Evolutionary conservation across 257 asterid genomes (phyloP), one percentile per base, ranked within the genome.

Genomic region (Forsythia suspensa): DNA sequence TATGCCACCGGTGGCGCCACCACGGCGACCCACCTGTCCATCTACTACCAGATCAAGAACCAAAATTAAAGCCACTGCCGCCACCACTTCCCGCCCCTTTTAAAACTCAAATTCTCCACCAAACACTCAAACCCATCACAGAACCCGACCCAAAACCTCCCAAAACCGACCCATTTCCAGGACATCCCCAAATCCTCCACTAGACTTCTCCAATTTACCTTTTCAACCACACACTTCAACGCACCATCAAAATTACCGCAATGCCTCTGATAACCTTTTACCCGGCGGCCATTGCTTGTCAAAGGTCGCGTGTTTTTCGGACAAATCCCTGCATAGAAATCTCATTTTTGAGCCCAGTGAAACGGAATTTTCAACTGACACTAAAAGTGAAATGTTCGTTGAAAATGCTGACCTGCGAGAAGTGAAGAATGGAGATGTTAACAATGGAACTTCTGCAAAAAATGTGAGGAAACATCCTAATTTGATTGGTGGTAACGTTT

Each of bases 91-190:
- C 61, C 92, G 97, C 77, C 89, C 88, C 70, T 68, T 86, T 74
- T 93, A 76, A 86, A 81, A 77, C 94, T 90, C 70, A 91, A 87
- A 79, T 70, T 78, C 86, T 81, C 91, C 76, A 86, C 78, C 79
- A 89, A 85, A 72, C 81, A 48, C 39, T 16, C 89, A 18, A 82
- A 4, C 68, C 77, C 18, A 16, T 85, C 59, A 83, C 86, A 12
- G 46, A 36, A 11, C 34, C 76, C n/a, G 74, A 67, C 13, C 77
- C 73, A 2, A 69, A 65, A 74, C 3, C 12, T 5, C 67, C 76
- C 74, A 66, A 55, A 8, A 6, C 77, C 34, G 83, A 71, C 4
- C 71, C 73, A 34, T 36, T 61, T 6, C 72, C 55, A 72, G 20
- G 76, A 74, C 36, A 66, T 67, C 86, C 82, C 65, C 70, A 70